Evolutionary conservation across 805 yeast genomes (phyloP).

Genomic region (Monosporozyma yasuniensis): DNA sequence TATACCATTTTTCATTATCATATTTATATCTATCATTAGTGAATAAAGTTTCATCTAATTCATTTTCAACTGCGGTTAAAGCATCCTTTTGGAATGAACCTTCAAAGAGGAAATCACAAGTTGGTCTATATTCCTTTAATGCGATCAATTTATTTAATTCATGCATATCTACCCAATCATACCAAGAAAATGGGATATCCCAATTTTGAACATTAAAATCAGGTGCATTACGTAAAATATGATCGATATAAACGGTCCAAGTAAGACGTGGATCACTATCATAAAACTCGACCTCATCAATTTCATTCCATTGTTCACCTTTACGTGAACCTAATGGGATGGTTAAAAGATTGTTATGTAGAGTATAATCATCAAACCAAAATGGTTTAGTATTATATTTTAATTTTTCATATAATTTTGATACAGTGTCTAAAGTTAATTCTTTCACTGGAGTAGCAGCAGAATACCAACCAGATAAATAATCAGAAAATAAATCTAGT

Average conservation of each 20-base stretch:
- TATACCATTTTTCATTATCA: slow-evolving; percentile 12
- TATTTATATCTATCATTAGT: slow-evolving; percentile 15
- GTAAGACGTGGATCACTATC: slow-evolving; percentile 52
- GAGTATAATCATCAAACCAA: slow-evolving; percentile 18
- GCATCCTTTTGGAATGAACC: slow-evolving; percentile 13
- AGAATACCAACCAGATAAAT: neutral
- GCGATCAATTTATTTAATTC: slow-evolving; percentile 32
- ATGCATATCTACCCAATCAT: slow-evolving; percentile 46
- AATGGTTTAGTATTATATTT: slow-evolving; percentile 13
- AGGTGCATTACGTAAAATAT: slow-evolving; percentile 20
- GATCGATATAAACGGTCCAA: slow-evolving; percentile 39
- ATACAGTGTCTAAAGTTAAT: neutral
- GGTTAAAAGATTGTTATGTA: slow-evolving; percentile 18
- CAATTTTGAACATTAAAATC: neutral
- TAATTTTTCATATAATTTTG: slow-evolving; percentile 15
- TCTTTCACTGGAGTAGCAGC: neutral
- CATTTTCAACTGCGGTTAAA: slow-evolving; percentile 13
- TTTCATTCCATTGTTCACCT: slow-evolving; percentile 10
- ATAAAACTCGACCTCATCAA: slow-evolving; percentile 32
- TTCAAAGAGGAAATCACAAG: slow-evolving; percentile 20
- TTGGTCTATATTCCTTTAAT: slow-evolving; percentile 7
- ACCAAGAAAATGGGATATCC: slow-evolving; percentile 45
- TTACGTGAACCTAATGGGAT: slow-evolving; percentile 13
- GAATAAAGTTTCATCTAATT: slow-evolving; percentile 15
- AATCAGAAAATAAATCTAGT: neutral